A percentile compares a stretch with the other conserved stretches of the same genome.
Evolutionary conservation across 2,329 filamentous ascomycete genomes (phyloP).

Genomic region (Fusarium marasasianum): DNA sequence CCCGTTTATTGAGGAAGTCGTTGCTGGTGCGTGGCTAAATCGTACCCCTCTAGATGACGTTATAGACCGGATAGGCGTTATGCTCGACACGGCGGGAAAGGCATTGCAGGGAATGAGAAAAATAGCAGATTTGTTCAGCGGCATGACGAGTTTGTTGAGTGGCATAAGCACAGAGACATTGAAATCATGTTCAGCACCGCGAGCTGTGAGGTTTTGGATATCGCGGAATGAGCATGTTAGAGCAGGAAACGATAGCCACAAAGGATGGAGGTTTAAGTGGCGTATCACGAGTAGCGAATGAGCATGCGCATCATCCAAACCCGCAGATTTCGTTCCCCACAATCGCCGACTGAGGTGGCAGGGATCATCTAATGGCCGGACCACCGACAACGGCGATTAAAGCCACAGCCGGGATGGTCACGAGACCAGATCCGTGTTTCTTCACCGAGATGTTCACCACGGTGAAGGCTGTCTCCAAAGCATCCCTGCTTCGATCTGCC

Average conservation of each 20-base stretch:
- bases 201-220: constrained; percentile 9
- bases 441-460: constrained; percentile 20
- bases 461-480: constrained; percentile 5
- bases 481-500: constrained; percentile 25
- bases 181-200: constrained; percentile 32
- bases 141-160: constrained; percentile 28
- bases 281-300: constrained; percentile 27
- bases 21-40: constrained; percentile 8
- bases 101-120: constrained; percentile 35
- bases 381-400: constrained; percentile 10
- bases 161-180: constrained; percentile 13
- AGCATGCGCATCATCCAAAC: constrained; percentile 8
- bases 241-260: constrained; percentile 27
- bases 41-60: constrained; percentile 35
- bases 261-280: background rate
- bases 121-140: constrained; percentile 32
- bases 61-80: constrained; percentile 27
- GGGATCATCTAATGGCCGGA: constrained; percentile 22
- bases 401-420: constrained; percentile 6
- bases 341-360: background rate
- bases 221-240: constrained; percentile 39
- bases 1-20: constrained; percentile 1
- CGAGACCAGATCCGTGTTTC: background rate
- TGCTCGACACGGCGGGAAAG: constrained; percentile 24
- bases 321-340: constrained; percentile 16